Evolutionary conservation across 164 flowering plant genomes (phyloP).

Genomic region (Magnolia sinica): DNA sequence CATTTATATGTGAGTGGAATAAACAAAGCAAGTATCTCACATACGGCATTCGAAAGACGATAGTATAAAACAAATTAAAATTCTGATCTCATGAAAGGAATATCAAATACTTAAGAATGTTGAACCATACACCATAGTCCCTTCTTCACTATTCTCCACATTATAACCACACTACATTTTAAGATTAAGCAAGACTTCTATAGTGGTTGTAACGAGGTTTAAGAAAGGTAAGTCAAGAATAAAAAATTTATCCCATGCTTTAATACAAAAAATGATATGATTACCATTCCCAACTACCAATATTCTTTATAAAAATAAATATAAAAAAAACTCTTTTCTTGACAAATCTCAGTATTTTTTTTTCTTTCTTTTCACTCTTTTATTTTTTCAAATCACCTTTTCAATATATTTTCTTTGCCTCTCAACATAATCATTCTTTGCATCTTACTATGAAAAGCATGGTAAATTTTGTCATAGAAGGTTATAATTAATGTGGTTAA

Average conservation of each 20-base stretch:
- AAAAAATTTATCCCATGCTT: no score
- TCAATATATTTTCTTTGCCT: no score
- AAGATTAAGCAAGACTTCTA: not conserved
- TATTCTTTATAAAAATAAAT: no score
- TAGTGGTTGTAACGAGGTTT: not conserved
- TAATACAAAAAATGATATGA: no score
- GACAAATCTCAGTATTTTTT: no score
- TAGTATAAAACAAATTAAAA: no score
- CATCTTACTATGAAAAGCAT: not conserved
- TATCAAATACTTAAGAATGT: not conserved
- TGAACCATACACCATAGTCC: no score
- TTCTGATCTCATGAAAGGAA: not conserved
- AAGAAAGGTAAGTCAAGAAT: not conserved
- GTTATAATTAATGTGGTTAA: not conserved
- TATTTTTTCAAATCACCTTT: not conserved
- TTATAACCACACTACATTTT: not conserved
- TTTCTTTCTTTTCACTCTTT: no score
- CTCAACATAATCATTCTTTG: no score
- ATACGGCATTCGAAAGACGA: not conserved
- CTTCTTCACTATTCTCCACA: no score
- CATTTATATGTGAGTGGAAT: not conserved
- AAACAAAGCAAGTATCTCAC: not conserved
- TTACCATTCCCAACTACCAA: not conserved
- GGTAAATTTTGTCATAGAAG: no score
- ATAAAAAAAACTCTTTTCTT: no score